phyloP scores from a whole-genome alignment of 805 yeast genomes.

The Saturnispora diversa region DNA sequence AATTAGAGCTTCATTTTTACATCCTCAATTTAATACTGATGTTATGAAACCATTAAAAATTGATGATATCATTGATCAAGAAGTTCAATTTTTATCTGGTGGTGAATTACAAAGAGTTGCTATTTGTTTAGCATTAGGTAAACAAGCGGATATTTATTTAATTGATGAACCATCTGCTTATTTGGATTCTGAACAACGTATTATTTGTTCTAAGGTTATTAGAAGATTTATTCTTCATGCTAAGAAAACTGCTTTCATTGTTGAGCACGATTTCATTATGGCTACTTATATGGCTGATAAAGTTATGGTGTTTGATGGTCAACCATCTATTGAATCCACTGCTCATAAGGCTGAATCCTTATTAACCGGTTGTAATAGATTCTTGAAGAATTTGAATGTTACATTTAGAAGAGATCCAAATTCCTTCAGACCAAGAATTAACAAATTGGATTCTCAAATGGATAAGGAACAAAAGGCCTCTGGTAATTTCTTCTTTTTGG shows the following conservation, averaged over 20 bases:
- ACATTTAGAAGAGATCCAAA: slow-evolving; percentile 99
- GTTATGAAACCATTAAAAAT: slow-evolving; percentile 92
- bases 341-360: slow-evolving; percentile 90
- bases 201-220: slow-evolving; percentile 95
- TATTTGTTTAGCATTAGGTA: slow-evolving; percentile 88
- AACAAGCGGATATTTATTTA: slow-evolving; percentile 89
- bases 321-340: slow-evolving; percentile 74
- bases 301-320: slow-evolving; percentile 96
- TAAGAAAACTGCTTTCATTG: slow-evolving; percentile 97
- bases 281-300: slow-evolving; percentile 98
- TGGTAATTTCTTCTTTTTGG: slow-evolving; percentile 96
- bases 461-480: slow-evolving; percentile 91
- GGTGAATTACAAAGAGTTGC: slow-evolving; percentile 99
- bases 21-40: slow-evolving; percentile 97
- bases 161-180: slow-evolving; percentile 99
- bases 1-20: slow-evolving; percentile 87
- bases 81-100: slow-evolving; percentile 95
- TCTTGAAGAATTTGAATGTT: slow-evolving; percentile 93
- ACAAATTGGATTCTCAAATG: slow-evolving; percentile 96
- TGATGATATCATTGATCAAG: slow-evolving; percentile 93
- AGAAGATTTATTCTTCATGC: slow-evolving; percentile 94
- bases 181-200: slow-evolving; percentile 99
- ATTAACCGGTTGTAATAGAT: slow-evolving; percentile 93
- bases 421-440: slow-evolving; percentile 97
- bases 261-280: slow-evolving; percentile 99